Percentiles rank a stretch among this genome's conserved stretches.
These are phyloP conservation scores for Massarina eburnea DNA, from an alignment of 2,329 filamentous ascomycete genomes.

Conservation along the genomic window DNA sequence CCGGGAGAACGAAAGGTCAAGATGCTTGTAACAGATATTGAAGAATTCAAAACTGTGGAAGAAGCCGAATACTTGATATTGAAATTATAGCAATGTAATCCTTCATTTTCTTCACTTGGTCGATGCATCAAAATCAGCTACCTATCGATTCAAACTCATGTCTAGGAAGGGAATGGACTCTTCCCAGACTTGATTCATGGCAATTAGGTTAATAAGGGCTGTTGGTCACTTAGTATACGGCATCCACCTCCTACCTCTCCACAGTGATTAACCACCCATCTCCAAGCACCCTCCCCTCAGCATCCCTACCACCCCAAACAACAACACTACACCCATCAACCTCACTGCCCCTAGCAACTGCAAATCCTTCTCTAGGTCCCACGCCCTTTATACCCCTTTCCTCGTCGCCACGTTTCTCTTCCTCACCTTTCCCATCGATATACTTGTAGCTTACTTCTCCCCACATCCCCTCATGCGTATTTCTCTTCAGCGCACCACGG, in stretches of 20 bases:
- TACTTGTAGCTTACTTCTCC: slow-evolving; percentile 53
- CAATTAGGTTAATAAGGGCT: too few relatives aligned
- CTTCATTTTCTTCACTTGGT: too few relatives aligned
- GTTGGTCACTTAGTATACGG: too few relatives aligned
- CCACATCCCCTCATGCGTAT: slow-evolving; percentile 54
- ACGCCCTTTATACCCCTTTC: slow-evolving; percentile 43
- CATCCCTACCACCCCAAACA: slow-evolving; percentile 57
- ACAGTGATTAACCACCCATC: slow-evolving; percentile 49
- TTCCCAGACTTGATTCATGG: too few relatives aligned
- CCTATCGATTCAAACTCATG: too few relatives aligned
- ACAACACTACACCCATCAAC: slow-evolving; percentile 52
- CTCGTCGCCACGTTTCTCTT: slow-evolving; percentile 44
- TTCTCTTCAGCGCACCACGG: slow-evolving; percentile 46
- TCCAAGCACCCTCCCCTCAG: slow-evolving; percentile 42
- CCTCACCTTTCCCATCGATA: slow-evolving; percentile 46
- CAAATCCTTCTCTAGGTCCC: slow-evolving; percentile 45
- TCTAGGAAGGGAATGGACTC: too few relatives aligned
- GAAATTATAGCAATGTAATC: too few relatives aligned
- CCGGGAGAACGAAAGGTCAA: too few relatives aligned
- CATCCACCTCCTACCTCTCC: slow-evolving; percentile 19
- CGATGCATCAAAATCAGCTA: too few relatives aligned
- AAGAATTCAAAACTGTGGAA: too few relatives aligned
- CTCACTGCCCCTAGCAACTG: slow-evolving; percentile 44
- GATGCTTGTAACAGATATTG: too few relatives aligned
- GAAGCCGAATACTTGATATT: too few relatives aligned